Percentiles rank a stretch among this genome's conserved stretches.
Evolutionary conservation across 2,329 filamentous ascomycete genomes (phyloP).

Genomic region (Aurifilum marmelostoma): DNA sequence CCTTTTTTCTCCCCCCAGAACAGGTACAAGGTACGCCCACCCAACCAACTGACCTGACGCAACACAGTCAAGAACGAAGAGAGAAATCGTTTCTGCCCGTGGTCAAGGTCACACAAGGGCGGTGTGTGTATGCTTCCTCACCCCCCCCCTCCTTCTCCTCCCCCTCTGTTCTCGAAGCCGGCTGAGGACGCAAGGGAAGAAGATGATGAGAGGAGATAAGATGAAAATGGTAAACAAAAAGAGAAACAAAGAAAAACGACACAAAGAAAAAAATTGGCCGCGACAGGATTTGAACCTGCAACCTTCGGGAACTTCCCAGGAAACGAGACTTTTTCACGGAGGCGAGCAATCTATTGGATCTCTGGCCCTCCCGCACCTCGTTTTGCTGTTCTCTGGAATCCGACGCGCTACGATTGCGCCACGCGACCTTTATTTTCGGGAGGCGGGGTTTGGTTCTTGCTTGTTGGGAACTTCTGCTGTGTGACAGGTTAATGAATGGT

Average conservation of each 20-base stretch:
- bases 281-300: conserved; percentile 12
- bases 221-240: background rate
- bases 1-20: too few species aligned
- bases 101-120: background rate
- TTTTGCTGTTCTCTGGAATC: conserved; percentile 1
- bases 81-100: background rate
- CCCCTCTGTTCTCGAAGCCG: too few species aligned
- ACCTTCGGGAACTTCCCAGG: conserved; percentile 7
- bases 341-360: too few species aligned
- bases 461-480: background rate
- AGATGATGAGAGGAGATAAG: background rate
- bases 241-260: background rate
- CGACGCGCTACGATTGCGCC: conserved; percentile 10
- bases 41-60: background rate
- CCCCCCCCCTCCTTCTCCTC: too few species aligned
- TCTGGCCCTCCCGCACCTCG: too few species aligned
- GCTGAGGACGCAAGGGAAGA: too few species aligned
- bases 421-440: background rate
- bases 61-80: background rate
- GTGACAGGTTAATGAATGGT: background rate
- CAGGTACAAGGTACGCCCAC: background rate
- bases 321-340: too few species aligned
- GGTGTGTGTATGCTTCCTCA: too few species aligned
- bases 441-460: too few species aligned
- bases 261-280: conserved; percentile 2